These are phyloP conservation scores for Penicillium riverlandense DNA, from an alignment of 495 filamentous ascomycete genomes.

Conservation along the genomic window DNA sequence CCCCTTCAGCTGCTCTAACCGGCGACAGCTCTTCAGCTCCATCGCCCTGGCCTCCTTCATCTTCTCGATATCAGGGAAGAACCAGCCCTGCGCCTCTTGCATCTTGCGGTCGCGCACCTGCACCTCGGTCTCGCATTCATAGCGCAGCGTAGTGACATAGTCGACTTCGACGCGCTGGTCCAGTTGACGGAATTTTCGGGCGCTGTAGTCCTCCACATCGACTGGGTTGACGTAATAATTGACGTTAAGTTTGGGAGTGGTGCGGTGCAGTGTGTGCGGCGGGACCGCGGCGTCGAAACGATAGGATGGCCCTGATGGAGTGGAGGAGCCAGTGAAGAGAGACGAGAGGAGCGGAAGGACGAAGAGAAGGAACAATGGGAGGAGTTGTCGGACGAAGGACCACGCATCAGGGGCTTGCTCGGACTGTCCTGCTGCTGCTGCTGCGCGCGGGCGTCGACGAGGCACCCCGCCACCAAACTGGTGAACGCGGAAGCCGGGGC, in stretches of 20 bases:
- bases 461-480: slow-evolving; percentile 71
- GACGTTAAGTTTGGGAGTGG: slow-evolving; percentile 60
- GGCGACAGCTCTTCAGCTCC: slow-evolving; percentile 51
- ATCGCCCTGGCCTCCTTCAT: slow-evolving; percentile 58
- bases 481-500: slow-evolving; percentile 75
- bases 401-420: slow-evolving; percentile 40
- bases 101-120: slow-evolving; percentile 53
- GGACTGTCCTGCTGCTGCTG: slow-evolving; percentile 45
- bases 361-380: slow-evolving; percentile 85
- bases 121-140: slow-evolving; percentile 67
- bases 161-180: slow-evolving; percentile 70
- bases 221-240: slow-evolving; percentile 79
- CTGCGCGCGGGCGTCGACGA: slow-evolving; percentile 61
- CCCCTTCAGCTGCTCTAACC: slow-evolving; percentile 39
- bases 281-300: slow-evolving; percentile 59
- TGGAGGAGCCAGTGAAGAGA: slow-evolving; percentile 58
- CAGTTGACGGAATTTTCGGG: slow-evolving; percentile 59
- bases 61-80: slow-evolving; percentile 70
- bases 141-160: slow-evolving; percentile 56
- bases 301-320: slow-evolving; percentile 57
- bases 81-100: slow-evolving; percentile 84
- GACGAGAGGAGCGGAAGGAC: slow-evolving; percentile 79
- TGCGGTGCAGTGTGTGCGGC: slow-evolving; percentile 66
- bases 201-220: slow-evolving; percentile 63
- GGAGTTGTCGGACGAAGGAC: slow-evolving; percentile 51